Conservation (phyloP, 2,329 filamentous ascomycete species). For the Mycogone perniciosa region DNA sequence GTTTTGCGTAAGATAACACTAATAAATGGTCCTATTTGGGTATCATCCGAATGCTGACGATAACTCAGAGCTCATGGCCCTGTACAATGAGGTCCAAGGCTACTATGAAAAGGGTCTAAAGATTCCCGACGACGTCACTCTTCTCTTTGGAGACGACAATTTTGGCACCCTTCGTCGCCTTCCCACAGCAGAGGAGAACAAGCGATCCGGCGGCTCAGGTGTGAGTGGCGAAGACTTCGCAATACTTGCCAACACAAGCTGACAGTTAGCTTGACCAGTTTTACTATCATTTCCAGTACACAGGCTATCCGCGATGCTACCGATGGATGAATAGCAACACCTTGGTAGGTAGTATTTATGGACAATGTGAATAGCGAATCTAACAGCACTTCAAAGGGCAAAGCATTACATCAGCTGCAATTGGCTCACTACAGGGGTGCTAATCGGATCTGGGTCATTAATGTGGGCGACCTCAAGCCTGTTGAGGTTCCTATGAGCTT, state of each 20-base stretch:
- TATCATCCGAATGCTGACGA: constrained; percentile 8
- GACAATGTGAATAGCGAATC: accelerated
- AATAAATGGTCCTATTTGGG: background rate
- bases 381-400: constrained; percentile 20
- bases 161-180: constrained; percentile 54
- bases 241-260: background rate
- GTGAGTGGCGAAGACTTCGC: constrained; percentile 26
- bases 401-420: constrained; percentile 46
- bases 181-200: constrained; percentile 45
- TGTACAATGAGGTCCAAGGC: constrained; percentile 60
- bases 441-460: constrained; percentile 55
- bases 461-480: constrained; percentile 57
- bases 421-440: constrained; percentile 44
- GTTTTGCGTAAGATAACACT: constrained; percentile 32
- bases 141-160: constrained; percentile 59
- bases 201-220: constrained; percentile 49
- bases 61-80: constrained; percentile 49
- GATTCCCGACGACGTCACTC: constrained; percentile 55
- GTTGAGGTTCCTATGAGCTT: constrained; percentile 50
- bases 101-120: constrained; percentile 55
- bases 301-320: constrained; percentile 53
- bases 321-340: constrained; percentile 59
- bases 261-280: constrained; percentile 21
- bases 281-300: constrained; percentile 55
- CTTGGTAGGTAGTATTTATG: constrained; percentile 29